Evolutionary conservation across 2,329 filamentous ascomycete genomes (phyloP).

Genomic region (Conoideocrella luteorostrata): DNA sequence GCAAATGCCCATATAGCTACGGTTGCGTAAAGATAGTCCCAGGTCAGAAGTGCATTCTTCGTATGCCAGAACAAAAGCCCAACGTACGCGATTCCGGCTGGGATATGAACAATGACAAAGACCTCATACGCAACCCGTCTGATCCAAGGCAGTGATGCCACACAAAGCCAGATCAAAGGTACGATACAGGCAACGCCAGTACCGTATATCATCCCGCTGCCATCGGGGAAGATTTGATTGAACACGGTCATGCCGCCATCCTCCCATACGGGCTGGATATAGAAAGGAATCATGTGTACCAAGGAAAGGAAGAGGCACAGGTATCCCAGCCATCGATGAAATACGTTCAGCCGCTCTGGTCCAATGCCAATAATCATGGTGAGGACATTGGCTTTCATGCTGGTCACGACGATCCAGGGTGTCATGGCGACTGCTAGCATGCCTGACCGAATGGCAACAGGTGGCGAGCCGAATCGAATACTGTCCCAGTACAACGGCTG

Average conservation of each 20-base stretch:
- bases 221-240: constrained; percentile 58
- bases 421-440: constrained; percentile 91
- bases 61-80: constrained; percentile 93
- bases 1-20: constrained; percentile 72
- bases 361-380: constrained; percentile 82
- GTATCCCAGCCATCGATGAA: constrained; percentile 89
- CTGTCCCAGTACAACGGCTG: constrained; percentile 86
- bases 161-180: constrained; percentile 74
- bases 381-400: constrained; percentile 86
- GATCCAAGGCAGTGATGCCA: constrained; percentile 76
- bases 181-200: constrained; percentile 77
- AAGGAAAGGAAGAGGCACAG: constrained; percentile 76
- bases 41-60: constrained; percentile 84
- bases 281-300: constrained; percentile 83
- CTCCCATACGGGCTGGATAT: constrained; percentile 81
- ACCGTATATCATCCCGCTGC: constrained; percentile 69
- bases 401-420: constrained; percentile 85
- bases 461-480: constrained; percentile 81
- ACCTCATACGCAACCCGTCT: constrained; percentile 76
- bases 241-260: constrained; percentile 68
- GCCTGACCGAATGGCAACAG: constrained; percentile 76
- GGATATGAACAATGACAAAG: constrained; percentile 77
- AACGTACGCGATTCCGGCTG: constrained; percentile 73
- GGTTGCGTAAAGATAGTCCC: constrained; percentile 81
- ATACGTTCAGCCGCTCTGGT: constrained; percentile 84